A percentile compares a stretch with the other conserved stretches of the same genome.
phyloP scores from a whole-genome alignment of 2,329 filamentous ascomycete species.

The Hymenoscyphus salicellus region DNA sequence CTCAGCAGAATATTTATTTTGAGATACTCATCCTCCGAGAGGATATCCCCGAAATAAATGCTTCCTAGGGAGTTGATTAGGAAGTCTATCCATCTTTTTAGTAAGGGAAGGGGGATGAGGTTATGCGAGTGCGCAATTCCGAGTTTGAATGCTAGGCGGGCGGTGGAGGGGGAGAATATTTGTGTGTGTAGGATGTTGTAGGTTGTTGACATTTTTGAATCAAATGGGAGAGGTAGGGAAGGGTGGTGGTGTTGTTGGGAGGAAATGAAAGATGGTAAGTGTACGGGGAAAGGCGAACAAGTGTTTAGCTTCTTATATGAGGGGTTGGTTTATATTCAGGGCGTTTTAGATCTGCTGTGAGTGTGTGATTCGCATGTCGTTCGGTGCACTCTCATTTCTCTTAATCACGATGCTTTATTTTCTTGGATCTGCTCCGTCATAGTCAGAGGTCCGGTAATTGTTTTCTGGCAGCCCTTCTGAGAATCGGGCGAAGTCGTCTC shows the following conservation, averaged over 20 bases:
- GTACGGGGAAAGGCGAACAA: background rate
- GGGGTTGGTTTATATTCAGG: background rate
- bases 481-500: too few species aligned
- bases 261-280: background rate
- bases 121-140: constrained; percentile 7
- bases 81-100: constrained; percentile 1
- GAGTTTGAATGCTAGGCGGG: constrained; percentile 4
- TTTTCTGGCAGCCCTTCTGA: too few species aligned
- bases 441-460: too few species aligned
- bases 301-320: background rate
- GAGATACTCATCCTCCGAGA: background rate
- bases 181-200: background rate
- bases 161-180: background rate
- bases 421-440: too few species aligned
- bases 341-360: background rate
- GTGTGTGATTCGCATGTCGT: background rate
- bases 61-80: background rate
- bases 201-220: background rate
- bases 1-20: background rate
- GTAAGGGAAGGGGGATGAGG: background rate
- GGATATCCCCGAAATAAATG: background rate
- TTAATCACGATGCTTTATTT: background rate
- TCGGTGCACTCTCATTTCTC: background rate
- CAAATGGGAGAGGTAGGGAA: background rate
- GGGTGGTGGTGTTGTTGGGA: background rate